Base-by-base conservation (phyloP, 306 rosid species). In the Senna siamea region DNA sequence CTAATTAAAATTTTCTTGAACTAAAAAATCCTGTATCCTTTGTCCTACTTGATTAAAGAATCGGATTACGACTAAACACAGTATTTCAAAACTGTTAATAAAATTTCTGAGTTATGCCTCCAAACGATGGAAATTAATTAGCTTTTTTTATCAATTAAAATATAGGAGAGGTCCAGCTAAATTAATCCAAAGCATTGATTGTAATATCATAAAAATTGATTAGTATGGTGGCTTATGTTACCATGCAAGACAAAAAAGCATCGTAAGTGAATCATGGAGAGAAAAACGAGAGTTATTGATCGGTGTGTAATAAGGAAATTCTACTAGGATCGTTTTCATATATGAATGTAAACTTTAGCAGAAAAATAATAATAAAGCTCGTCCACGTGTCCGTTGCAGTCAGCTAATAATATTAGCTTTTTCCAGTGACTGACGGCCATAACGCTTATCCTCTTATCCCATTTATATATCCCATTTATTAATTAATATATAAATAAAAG, bases 381-480 rank as follows among this genome's bases (percentile, higher is more conserved):
- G 34, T 17, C 78, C 50, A 70, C 80, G 80, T 82, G 80, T 55
- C 67, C 30, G 61, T 63, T 44, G 48, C 14, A 32, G 4, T 78
- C 80, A 19, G 14, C 34, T 22, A 50, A 78, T 82, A 10, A 58
- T 58, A 35, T 22, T 57, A 44, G 28, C 19, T 65, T 81, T 79
- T n/a, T 76, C 87, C 66, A 38, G 85, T 81, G 85, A 83, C 76
- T 60, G 82, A 69, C 62, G 77, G 2, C 46, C 74, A 55, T 58
- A 63, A 50, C 61, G 79, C 54, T 73, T 65, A 70, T 78, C 78
- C 38, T 43, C 69, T 69, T 71, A 74, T 65, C 73, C 32, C 37
- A 13, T 51, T 70, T 19, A 61, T 34, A 50, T 22, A n/a, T n/a
- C n/a, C n/a, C n/a, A n/a, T 57, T 13, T 62, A 26, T 26, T 26